phyloP scores from a whole-genome alignment of 1,284 basidiomycete species.

The Naganishia albida region DNA sequence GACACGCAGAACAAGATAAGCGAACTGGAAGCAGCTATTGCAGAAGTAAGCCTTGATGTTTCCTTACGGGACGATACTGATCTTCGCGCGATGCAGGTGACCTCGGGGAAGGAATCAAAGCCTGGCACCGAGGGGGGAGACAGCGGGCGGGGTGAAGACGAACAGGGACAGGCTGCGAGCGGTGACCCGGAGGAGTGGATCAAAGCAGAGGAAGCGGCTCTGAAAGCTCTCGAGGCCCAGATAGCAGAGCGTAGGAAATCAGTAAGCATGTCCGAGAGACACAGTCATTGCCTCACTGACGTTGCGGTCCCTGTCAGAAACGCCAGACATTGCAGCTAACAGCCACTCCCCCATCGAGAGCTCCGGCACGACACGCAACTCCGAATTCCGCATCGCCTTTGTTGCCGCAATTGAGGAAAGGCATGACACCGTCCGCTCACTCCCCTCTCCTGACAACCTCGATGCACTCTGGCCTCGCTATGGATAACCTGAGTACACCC shows the following conservation, averaged over 20 bases:
- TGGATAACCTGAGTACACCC: slow-evolving; percentile 13
- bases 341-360: background rate
- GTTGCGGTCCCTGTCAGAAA: background rate
- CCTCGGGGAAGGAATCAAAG: slow-evolving; percentile 12
- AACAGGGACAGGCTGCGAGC: slow-evolving; percentile 9
- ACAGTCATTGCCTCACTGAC: background rate
- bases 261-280: background rate
- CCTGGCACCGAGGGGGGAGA: background rate
- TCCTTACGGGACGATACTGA: background rate
- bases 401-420: slow-evolving; percentile 22
- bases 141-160: slow-evolving; percentile 5
- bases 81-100: background rate
- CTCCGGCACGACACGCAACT: slow-evolving; percentile 4
- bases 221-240: slow-evolving; percentile 43
- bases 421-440: slow-evolving; percentile 19
- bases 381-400: slow-evolving; percentile 17
- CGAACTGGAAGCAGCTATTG: slow-evolving; percentile 46
- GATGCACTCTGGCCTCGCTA: slow-evolving; percentile 9
- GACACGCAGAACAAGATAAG: slow-evolving; percentile 41
- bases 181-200: slow-evolving; percentile 47
- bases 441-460: slow-evolving; percentile 26
- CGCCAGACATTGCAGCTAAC: background rate
- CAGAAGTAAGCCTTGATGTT: slow-evolving; percentile 36
- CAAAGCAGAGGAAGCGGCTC: slow-evolving; percentile 48
- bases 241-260: slow-evolving; percentile 34